phyloP scores from a whole-genome alignment of 2,329 filamentous ascomycete genomes.

The Pseudogymnoascus sp. region DNA sequence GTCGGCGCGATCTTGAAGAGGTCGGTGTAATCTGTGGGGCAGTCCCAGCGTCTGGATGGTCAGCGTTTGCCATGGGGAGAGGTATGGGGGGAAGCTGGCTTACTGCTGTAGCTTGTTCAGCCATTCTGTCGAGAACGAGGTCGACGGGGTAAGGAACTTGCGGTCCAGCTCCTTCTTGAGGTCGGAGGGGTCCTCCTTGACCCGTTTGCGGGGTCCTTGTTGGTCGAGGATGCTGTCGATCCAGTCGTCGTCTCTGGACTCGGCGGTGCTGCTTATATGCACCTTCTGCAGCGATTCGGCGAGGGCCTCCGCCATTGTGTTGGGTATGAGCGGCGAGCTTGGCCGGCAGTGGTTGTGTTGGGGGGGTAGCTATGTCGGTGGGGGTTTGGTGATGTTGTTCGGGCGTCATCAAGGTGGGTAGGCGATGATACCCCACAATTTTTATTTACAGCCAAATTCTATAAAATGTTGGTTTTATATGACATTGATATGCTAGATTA shows the following conservation, averaged over 20 bases:
- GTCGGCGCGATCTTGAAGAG: conserved; percentile 83
- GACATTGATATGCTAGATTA: background rate
- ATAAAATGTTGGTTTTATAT: background rate
- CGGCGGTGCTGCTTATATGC: conserved; percentile 31
- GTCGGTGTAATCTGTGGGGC: conserved; percentile 68
- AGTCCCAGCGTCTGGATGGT: conserved; percentile 60
- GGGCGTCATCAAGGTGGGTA: background rate
- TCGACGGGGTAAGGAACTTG: conserved; percentile 71
- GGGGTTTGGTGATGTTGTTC: background rate
- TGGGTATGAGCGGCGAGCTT: background rate
- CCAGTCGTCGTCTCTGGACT: conserved; percentile 28
- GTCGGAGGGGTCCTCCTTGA: conserved; percentile 45
- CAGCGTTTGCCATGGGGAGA: conserved; percentile 26
- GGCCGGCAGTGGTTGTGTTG: background rate
- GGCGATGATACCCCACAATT: background rate
- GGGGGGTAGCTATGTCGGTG: background rate
- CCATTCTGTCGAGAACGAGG: conserved; percentile 75
- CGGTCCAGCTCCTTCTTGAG: conserved; percentile 65
- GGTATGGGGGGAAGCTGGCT: conserved; percentile 14
- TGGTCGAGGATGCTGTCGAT: conserved; percentile 54
- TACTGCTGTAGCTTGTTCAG: conserved; percentile 79
- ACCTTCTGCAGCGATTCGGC: conserved; percentile 43
- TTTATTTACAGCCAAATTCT: background rate
- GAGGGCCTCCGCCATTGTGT: conserved; percentile 29
- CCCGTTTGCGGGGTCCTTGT: conserved; percentile 41